Evolutionary conservation across 495 filamentous ascomycete species (phyloP).

Genomic region (Podospora pseudoanserina): DNA sequence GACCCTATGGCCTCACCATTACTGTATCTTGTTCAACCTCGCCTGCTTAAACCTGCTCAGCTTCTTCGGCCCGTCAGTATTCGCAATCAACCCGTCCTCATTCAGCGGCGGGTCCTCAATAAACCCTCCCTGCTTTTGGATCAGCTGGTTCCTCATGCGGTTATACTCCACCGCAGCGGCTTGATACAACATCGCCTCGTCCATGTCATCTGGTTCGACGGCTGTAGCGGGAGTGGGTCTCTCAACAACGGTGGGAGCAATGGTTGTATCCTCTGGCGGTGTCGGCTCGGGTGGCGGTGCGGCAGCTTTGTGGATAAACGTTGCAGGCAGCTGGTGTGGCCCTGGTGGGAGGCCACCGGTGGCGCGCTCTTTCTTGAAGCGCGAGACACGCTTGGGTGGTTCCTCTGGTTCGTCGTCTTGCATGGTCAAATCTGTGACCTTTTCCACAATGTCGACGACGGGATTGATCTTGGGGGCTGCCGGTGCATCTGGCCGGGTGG

Average conservation of each 20-base stretch:
- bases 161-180: conserved; percentile 80
- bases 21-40: conserved; percentile 52
- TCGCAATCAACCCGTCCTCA: conserved; percentile 48
- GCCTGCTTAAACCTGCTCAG: conserved; percentile 90
- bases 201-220: conserved; percentile 66
- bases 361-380: conserved; percentile 43
- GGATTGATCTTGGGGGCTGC: conserved; percentile 38
- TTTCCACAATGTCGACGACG: conserved; percentile 50
- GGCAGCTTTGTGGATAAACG: conserved; percentile 16
- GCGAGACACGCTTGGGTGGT: conserved; percentile 42
- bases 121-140: conserved; percentile 76
- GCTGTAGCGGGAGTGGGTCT: conserved; percentile 40
- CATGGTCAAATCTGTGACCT: conserved; percentile 43
- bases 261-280: conserved; percentile 54
- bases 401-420: conserved; percentile 20
- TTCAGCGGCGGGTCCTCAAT: conserved; percentile 60
- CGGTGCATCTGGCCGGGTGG: neutral
- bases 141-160: conserved; percentile 70
- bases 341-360: conserved; percentile 27
- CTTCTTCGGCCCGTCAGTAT: conserved; percentile 54
- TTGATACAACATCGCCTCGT: conserved; percentile 66
- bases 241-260: conserved; percentile 62
- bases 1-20: conserved; percentile 16
- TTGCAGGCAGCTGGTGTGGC: conserved; percentile 31
- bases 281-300: conserved; percentile 35